A percentile compares a stretch with the other conserved stretches of the same genome.
phyloP scores from a whole-genome alignment of 306 rosid genomes.

The Citrullus amarus region DNA sequence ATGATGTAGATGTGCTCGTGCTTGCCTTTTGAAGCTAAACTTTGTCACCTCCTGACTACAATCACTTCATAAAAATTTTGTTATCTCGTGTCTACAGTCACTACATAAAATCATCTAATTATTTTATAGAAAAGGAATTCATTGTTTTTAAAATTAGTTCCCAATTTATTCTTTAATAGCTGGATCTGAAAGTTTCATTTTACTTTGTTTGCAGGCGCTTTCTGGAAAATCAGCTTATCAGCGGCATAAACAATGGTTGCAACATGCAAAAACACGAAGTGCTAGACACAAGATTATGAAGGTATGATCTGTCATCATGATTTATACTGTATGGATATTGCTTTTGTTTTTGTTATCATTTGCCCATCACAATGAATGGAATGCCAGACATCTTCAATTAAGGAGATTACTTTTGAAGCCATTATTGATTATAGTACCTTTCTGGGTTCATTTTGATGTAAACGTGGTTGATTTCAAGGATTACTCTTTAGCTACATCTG shows the following conservation, averaged over 20 bases:
- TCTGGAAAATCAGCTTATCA: conserved; percentile 94
- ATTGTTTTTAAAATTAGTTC: neutral
- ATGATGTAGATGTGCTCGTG: neutral
- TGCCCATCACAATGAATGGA: conserved; percentile 1
- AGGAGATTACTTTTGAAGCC: neutral
- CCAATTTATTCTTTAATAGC: neutral
- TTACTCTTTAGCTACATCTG: neutral
- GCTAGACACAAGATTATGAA: conserved; percentile 98
- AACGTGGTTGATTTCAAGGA: neutral
- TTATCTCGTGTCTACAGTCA: neutral
- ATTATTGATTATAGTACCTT: neutral
- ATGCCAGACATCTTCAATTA: neutral
- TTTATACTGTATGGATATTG: neutral
- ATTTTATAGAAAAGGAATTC: neutral
- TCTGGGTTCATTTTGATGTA: neutral
- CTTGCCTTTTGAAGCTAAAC: neutral
- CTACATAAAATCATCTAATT: neutral
- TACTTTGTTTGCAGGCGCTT: conserved; percentile 51
- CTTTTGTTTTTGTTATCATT: conserved; percentile 7
- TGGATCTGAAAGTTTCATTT: conserved; percentile 17
- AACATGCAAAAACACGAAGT: conserved; percentile 96
- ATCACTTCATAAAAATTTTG: neutral
- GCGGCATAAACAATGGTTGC: conserved; percentile 98
- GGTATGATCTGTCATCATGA: conserved; percentile 34
- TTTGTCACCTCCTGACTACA: neutral